phyloP scores from a whole-genome alignment of 495 filamentous ascomycete species.

The Lasiosphaeris hirsuta region DNA sequence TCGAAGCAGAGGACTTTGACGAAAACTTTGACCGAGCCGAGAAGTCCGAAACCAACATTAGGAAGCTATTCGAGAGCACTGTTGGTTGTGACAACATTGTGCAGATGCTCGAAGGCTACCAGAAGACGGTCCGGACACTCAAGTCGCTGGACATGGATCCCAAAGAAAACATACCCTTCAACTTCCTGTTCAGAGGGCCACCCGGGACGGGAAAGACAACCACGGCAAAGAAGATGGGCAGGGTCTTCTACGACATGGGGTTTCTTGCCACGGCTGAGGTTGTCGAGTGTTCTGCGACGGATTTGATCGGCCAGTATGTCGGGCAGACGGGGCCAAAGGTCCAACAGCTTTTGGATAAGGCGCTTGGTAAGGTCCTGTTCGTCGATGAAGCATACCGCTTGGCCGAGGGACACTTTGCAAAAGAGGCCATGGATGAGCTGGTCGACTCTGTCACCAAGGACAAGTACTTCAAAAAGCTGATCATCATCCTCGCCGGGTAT shows the following conservation, averaged over 20 bases:
- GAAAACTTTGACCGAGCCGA: constrained; percentile 57
- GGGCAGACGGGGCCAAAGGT: constrained; percentile 67
- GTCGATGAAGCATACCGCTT: constrained; percentile 69
- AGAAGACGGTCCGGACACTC: constrained; percentile 52
- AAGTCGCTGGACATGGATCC: constrained; percentile 58
- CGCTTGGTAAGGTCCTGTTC: constrained; percentile 61
- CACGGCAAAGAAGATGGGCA: constrained; percentile 67
- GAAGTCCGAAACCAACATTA: constrained; percentile 48
- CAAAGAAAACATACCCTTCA: constrained; percentile 38
- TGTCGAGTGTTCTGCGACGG: constrained; percentile 57
- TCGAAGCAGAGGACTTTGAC: constrained; percentile 69
- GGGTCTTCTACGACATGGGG: constrained; percentile 70
- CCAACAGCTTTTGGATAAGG: constrained; percentile 53
- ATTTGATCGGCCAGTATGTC: constrained; percentile 59
- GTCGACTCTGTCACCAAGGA: constrained; percentile 66
- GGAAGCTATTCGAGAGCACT: constrained; percentile 59
- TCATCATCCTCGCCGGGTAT: constrained; percentile 76
- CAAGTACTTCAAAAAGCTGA: constrained; percentile 57
- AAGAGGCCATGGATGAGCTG: constrained; percentile 72
- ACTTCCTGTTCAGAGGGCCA: constrained; percentile 43
- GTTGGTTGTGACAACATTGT: constrained; percentile 66
- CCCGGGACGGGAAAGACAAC: constrained; percentile 71
- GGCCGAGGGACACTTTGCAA: constrained; percentile 54
- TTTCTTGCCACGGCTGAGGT: constrained; percentile 55
- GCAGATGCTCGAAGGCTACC: constrained; percentile 56